phyloP scores from a whole-genome alignment of 345 rosid genomes.

The Eucalyptus camaldulensis region DNA sequence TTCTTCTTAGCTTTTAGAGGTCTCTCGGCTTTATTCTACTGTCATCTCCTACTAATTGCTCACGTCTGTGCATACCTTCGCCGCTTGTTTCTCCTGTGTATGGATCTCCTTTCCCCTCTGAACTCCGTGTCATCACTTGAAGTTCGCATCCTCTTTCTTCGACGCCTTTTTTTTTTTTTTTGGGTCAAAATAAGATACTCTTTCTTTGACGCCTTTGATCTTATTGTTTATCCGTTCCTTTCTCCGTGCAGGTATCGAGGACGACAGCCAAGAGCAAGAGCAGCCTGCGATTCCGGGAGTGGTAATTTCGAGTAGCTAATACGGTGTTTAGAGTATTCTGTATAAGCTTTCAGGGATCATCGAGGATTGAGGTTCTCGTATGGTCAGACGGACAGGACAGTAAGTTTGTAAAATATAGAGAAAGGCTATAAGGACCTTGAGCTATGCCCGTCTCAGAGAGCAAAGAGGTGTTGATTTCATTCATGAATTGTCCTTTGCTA shows the following conservation, averaged over 20 bases:
- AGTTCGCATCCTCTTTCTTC: neutral
- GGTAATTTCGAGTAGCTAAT: neutral
- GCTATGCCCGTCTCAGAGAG: slow-evolving; percentile 37
- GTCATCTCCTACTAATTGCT: neutral
- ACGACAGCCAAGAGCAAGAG: neutral
- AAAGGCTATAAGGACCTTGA: neutral
- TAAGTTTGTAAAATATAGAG: neutral
- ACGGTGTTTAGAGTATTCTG: neutral
- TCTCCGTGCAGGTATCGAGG: neutral
- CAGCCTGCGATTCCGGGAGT: neutral
- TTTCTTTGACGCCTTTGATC: neutral
- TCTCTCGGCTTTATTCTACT: neutral
- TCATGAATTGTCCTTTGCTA: neutral
- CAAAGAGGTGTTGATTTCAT: slow-evolving; percentile 37
- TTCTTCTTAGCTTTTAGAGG: neutral
- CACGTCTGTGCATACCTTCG: neutral
- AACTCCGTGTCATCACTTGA: neutral
- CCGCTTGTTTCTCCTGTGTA: neutral
- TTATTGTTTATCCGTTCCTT: neutral
- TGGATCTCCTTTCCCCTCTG: neutral
- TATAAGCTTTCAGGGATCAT: neutral
- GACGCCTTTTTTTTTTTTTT: neutral
- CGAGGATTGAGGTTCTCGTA: neutral
- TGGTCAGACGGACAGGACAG: neutral
- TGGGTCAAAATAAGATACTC: neutral